Percentiles rank a stretch among this genome's conserved stretches.
Evolutionary conservation across 139 green algal genomes (phyloP).

Genomic region (Chlorella sorokiniana): DNA sequence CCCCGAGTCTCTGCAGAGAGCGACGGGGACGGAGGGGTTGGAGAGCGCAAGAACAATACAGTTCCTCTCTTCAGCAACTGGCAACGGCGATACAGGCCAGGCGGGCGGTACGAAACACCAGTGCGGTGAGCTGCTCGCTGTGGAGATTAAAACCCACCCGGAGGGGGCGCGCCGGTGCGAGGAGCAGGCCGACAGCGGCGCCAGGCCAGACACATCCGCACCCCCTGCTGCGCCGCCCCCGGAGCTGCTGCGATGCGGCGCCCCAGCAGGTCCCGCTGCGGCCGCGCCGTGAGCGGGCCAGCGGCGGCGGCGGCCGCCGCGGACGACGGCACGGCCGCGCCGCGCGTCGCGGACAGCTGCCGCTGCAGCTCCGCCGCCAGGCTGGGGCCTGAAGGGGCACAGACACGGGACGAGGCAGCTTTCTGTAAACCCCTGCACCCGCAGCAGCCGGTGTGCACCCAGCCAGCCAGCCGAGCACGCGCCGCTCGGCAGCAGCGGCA

Average conservation of each 20-base stretch:
- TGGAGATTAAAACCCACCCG: too few relatives aligned
- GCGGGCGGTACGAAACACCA: too few relatives aligned
- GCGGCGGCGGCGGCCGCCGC: not conserved
- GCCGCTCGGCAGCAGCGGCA: not conserved
- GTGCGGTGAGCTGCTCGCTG: too few relatives aligned
- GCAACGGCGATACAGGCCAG: too few relatives aligned
- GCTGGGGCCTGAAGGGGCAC: conserved; percentile 6
- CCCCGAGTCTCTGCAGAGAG: not conserved
- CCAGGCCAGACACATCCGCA: not conserved
- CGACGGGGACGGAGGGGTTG: not conserved
- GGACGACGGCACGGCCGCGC: too few relatives aligned
- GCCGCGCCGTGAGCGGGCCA: not conserved
- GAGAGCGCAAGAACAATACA: not conserved
- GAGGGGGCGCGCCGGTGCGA: not conserved
- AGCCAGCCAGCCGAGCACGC: too few relatives aligned
- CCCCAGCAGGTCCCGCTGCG: conserved; percentile 23
- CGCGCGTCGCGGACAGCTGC: conserved; percentile 2
- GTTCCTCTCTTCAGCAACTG: too few relatives aligned
- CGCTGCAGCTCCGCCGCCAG: conserved; percentile 31
- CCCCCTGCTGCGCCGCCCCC: not conserved
- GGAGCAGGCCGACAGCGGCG: too few relatives aligned
- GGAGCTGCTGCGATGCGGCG: conserved; percentile 1
- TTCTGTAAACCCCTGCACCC: too few relatives aligned
- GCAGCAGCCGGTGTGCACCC: too few relatives aligned
- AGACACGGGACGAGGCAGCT: not conserved